Percentiles rank a stretch among this genome's conserved stretches.
Evolutionary conservation across 129 eudicot genomes (phyloP).

Genomic region (Gnaphalium uliginosum): DNA sequence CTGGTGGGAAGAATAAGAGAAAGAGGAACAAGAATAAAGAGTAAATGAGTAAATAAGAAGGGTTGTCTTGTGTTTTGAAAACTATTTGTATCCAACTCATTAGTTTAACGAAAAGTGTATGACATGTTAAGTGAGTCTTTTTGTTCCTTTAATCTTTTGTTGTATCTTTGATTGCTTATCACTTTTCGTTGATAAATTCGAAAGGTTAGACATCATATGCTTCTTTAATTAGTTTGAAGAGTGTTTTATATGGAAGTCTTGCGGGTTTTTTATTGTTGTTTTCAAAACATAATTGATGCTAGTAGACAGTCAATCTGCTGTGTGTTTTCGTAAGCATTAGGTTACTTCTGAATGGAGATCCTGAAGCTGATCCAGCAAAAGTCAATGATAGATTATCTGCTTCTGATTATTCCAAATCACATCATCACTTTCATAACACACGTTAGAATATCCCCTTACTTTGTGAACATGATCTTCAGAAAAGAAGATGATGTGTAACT

Average conservation of each 20-base stretch:
- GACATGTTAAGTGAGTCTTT: too few species aligned
- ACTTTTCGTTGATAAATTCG: too few species aligned
- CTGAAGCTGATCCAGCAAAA: slow-evolving; percentile 63
- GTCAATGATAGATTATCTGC: slow-evolving; percentile 34
- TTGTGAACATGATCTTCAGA: too few species aligned
- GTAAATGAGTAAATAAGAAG: neutral
- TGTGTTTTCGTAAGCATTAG: slow-evolving; percentile 75
- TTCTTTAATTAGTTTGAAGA: slow-evolving; percentile 6
- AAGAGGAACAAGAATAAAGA: neutral
- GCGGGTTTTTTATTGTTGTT: slow-evolving; percentile 28
- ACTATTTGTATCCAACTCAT: neutral
- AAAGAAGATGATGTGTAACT: too few species aligned
- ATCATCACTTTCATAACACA: too few species aligned
- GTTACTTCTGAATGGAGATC: slow-evolving; percentile 55
- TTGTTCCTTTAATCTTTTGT: too few species aligned
- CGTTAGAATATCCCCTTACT: too few species aligned
- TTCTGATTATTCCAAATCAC: too few species aligned
- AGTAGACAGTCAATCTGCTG: slow-evolving; percentile 91
- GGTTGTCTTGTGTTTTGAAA: slow-evolving; percentile 10
- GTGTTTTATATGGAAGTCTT: slow-evolving; percentile 18
- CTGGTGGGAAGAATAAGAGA: neutral
- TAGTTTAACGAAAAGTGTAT: neutral
- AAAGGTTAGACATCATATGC: slow-evolving; percentile 61
- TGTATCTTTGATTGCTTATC: too few species aligned
- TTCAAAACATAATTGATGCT: slow-evolving; percentile 44